Evolutionary conservation across 257 asterid species (phyloP).

Genomic region (Solanum pimpinellifolium): DNA sequence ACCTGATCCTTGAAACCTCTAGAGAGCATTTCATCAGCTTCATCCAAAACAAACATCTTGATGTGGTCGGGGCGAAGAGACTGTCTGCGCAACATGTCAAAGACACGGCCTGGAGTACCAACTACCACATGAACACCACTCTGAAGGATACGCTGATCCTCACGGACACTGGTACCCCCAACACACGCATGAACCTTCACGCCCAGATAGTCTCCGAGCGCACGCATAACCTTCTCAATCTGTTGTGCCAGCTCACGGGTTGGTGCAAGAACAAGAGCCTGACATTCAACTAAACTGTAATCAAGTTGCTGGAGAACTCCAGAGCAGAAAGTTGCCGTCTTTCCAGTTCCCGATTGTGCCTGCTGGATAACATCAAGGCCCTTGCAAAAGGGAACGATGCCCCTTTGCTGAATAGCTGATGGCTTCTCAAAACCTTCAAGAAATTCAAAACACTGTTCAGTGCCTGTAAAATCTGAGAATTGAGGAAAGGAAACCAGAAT

Average conservation of each 20-base stretch:
- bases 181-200: slow-evolving; percentile 61
- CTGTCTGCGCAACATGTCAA: neutral
- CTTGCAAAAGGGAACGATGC: slow-evolving; percentile 55
- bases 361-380: slow-evolving; percentile 22
- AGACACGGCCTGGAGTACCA: slow-evolving; percentile 45
- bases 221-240: slow-evolving; percentile 61
- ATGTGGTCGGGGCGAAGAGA: slow-evolving; percentile 38
- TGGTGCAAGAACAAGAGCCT: slow-evolving; percentile 61
- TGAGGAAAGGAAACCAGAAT: neutral
- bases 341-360: slow-evolving; percentile 62
- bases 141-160: slow-evolving; percentile 40
- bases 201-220: slow-evolving; percentile 53
- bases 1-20: slow-evolving; percentile 69
- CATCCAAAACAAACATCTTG: slow-evolving; percentile 55
- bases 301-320: slow-evolving; percentile 57
- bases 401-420: slow-evolving; percentile 62
- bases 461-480: neutral
- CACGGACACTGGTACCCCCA: slow-evolving; percentile 33
- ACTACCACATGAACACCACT: slow-evolving; percentile 59
- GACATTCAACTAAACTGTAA: slow-evolving; percentile 43
- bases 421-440: slow-evolving; percentile 56
- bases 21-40: slow-evolving; percentile 62
- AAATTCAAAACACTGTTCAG: neutral
- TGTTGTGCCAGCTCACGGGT: slow-evolving; percentile 60
- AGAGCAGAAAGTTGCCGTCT: slow-evolving; percentile 63